Percentiles rank a stretch among this genome's conserved stretches.
Evolutionary conservation across 2,329 filamentous ascomycete species (phyloP).

Genomic region (Colletotrichum endophyticum): DNA sequence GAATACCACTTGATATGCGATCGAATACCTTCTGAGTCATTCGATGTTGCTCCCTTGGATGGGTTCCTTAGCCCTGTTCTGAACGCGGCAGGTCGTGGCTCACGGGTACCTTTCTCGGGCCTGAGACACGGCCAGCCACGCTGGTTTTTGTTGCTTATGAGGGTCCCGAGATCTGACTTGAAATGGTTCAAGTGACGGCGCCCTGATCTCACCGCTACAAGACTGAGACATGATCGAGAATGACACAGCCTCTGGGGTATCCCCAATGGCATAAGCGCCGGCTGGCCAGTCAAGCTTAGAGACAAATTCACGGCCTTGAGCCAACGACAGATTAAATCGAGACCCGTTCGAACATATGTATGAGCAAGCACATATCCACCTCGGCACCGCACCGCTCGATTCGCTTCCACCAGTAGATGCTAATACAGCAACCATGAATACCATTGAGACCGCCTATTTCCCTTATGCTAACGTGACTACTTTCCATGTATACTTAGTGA

Average conservation of each 20-base stretch:
- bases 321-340: not conserved
- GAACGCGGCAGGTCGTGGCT: not conserved
- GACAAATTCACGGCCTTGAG: not conserved
- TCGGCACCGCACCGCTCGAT: not conserved
- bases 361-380: not conserved
- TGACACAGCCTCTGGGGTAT: not conserved
- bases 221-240: not conserved
- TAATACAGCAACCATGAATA: not conserved
- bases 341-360: not conserved
- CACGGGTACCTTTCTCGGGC: not conserved
- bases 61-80: not conserved
- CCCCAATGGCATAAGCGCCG: not conserved
- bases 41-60: not conserved
- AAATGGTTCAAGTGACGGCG: not conserved
- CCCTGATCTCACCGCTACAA: constrained; percentile 5
- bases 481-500: not conserved
- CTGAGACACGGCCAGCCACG: not conserved
- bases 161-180: not conserved
- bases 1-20: not conserved
- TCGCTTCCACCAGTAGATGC: not conserved
- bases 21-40: not conserved
- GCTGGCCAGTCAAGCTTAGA: not conserved
- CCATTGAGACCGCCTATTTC: not conserved
- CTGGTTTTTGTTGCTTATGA: not conserved
- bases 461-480: not conserved